Evolutionary conservation across 2,329 filamentous ascomycete species (phyloP).

Genomic region (Diaporthe ampelina): DNA sequence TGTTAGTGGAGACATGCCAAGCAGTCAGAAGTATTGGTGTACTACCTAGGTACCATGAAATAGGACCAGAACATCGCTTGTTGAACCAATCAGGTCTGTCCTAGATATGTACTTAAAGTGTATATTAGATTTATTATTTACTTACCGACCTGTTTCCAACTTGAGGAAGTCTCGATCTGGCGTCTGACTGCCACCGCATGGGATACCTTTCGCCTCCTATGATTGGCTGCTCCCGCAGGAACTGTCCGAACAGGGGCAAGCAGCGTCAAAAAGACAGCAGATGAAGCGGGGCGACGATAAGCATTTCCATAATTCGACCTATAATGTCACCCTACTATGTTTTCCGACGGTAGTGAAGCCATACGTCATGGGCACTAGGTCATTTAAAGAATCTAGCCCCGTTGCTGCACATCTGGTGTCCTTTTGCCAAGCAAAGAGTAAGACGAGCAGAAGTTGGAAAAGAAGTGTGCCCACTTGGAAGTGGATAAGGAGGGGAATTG

Average conservation of each 20-base stretch:
- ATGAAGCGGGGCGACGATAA: conserved; percentile 4
- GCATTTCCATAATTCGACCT: background rate
- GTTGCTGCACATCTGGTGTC: background rate
- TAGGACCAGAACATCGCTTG: background rate
- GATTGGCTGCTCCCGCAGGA: background rate
- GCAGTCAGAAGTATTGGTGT: background rate
- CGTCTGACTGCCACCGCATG: background rate
- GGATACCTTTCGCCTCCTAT: too few species aligned
- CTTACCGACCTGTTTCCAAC: background rate
- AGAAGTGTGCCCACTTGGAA: background rate
- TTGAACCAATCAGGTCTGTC: background rate
- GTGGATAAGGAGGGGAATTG: background rate
- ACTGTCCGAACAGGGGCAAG: background rate
- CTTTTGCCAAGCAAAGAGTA: background rate
- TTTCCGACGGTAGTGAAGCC: background rate
- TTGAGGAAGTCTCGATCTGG: background rate
- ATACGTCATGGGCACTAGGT: background rate
- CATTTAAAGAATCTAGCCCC: background rate
- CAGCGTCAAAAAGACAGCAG: background rate
- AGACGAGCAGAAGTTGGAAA: background rate
- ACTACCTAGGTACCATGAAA: background rate
- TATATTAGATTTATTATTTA: background rate
- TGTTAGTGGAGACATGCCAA: background rate
- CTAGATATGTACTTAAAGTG: background rate
- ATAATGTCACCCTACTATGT: background rate